Evolutionary conservation across 2,329 filamentous ascomycete genomes (phyloP).

Genomic region (Aspergillus sp.): DNA sequence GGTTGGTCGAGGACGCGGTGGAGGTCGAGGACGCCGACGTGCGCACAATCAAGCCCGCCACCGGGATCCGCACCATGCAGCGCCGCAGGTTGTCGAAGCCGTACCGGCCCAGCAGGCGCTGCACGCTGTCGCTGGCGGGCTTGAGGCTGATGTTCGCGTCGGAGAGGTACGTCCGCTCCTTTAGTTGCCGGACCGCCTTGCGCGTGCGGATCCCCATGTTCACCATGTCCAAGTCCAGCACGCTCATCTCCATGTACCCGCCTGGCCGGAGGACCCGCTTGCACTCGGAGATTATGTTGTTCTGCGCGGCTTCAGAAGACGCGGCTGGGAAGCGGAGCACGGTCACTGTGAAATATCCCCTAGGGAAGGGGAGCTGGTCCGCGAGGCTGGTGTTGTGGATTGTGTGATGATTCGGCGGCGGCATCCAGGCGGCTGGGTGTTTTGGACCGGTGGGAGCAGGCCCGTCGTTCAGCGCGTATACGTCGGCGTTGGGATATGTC

Average conservation of each 20-base stretch:
- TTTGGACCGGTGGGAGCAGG: conserved; percentile 30
- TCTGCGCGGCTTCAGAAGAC: conserved; percentile 43
- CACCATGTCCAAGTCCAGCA: conserved; percentile 51
- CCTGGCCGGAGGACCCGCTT: conserved; percentile 50
- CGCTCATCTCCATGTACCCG: conserved; percentile 49
- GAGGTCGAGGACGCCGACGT: conserved; percentile 43
- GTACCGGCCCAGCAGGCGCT: conserved; percentile 43
- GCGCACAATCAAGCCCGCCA: conserved; percentile 44
- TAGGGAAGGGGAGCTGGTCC: conserved; percentile 47
- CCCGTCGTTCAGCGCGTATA: conserved; percentile 44
- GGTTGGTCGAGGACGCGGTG: conserved; percentile 33
- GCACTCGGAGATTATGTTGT: conserved; percentile 48
- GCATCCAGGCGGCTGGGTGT: conserved; percentile 43
- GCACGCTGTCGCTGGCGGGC: conserved; percentile 48
- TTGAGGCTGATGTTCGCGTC: conserved; percentile 46
- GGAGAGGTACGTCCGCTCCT: conserved; percentile 44
- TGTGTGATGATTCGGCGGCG: conserved; percentile 43
- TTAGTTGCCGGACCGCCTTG: conserved; percentile 45
- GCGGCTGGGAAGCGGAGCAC: conserved; percentile 48
- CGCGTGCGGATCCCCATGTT: conserved; percentile 50
- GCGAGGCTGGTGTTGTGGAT: conserved; percentile 42
- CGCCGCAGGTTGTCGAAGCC: conserved; percentile 51
- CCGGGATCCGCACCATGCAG: conserved; percentile 50
- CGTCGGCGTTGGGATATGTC: conserved; percentile 46
- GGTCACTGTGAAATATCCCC: conserved; percentile 46